These are phyloP conservation scores for Gossypium schwendimanii DNA, from an alignment of 441 rosid species.

Conservation along the genomic window DNA sequence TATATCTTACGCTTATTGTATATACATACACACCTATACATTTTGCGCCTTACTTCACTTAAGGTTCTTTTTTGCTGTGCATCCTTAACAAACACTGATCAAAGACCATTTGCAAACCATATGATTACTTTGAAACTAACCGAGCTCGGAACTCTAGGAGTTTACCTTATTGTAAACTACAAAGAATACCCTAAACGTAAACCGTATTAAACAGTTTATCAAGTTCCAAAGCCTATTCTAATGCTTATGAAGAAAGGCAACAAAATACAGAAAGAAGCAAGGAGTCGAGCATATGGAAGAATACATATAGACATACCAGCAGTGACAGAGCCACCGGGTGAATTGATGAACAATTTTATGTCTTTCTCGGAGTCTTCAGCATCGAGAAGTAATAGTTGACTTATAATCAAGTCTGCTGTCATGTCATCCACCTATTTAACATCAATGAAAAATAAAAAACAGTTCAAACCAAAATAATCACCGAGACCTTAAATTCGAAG, in stretches of 20 bases:
- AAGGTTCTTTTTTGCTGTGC: neutral
- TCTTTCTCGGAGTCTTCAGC: conserved; percentile 74
- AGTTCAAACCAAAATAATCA: neutral
- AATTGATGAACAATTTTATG: conserved; percentile 71
- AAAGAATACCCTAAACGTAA: neutral
- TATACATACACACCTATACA: neutral
- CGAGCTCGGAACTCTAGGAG: neutral
- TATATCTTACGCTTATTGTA: neutral
- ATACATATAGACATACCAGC: conserved; percentile 47
- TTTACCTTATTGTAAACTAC: neutral
- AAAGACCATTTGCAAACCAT: neutral
- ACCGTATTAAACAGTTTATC: neutral
- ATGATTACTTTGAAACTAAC: neutral
- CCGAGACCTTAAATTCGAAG: neutral
- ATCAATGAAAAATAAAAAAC: conserved; percentile 6
- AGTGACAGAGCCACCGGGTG: conserved; percentile 90
- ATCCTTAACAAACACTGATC: neutral
- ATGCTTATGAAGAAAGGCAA: neutral
- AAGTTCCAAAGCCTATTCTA: neutral
- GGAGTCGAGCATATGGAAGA: neutral
- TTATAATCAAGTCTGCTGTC: conserved; percentile 74
- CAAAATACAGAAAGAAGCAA: neutral
- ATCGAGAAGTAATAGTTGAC: conserved; percentile 82
- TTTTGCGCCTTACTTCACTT: neutral
- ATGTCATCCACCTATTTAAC: conserved; percentile 68